Evolutionary conservation across 2,329 filamentous ascomycete genomes (phyloP).

Genomic region (Didymella lethalis): DNA sequence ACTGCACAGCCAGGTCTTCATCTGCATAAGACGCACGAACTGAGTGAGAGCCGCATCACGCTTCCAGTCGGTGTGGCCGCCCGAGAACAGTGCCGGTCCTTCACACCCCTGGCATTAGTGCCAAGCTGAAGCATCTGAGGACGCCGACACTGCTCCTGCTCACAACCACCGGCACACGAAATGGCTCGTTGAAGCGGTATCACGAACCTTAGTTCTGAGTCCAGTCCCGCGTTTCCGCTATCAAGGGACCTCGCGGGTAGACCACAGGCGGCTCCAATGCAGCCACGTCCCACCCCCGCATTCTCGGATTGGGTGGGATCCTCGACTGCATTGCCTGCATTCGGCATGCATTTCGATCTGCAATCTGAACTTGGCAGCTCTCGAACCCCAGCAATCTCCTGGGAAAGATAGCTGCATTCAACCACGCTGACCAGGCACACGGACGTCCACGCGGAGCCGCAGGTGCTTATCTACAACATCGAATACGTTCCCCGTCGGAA

Average conservation of each 20-base stretch:
- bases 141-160: background rate
- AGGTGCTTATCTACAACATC: constrained; percentile 3
- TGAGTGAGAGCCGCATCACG: background rate
- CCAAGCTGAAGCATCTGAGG: background rate
- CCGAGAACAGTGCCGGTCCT: background rate
- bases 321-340: constrained; percentile 4
- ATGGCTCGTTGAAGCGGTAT: background rate
- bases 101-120: background rate
- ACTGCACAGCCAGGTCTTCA: background rate
- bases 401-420: constrained; percentile 9
- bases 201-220: background rate
- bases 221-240: background rate
- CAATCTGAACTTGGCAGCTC: background rate
- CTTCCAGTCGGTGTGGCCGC: background rate
- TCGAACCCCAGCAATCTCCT: constrained; percentile 1
- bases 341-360: constrained; percentile 4
- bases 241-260: background rate
- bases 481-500: background rate
- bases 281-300: constrained; percentile 9
- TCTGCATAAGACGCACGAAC: background rate
- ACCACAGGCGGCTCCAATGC: constrained; percentile 6
- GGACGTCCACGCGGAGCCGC: constrained; percentile 3
- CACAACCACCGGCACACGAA: background rate
- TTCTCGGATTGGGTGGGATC: background rate
- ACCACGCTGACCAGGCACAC: constrained; percentile 3